Base-by-base conservation (phyloP, 2,329 filamentous ascomycete genomes). In the Ascochyta fabae region DNA sequence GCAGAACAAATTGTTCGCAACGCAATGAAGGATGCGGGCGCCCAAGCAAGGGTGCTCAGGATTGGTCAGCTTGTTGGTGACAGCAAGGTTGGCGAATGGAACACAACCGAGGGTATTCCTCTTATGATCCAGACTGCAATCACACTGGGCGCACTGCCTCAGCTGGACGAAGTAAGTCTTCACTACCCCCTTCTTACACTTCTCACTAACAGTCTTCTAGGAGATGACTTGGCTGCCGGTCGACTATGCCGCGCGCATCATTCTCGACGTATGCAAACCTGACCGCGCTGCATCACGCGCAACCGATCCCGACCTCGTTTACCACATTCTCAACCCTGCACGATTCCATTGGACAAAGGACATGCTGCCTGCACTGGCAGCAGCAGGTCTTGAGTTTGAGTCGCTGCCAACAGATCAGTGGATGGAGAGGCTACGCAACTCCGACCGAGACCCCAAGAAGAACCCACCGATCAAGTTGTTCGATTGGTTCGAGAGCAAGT, bases 341-440 rank as follows among this genome's bases (percentile, higher is more conserved):
- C 70, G 73, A 6, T 81, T 85, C 62, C 75, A 81, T 48, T 86
- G 83, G 83, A 83, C 81, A 0, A 58, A 72, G 0, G 81, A 85
- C 44, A 72, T 87, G 15, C 75, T 87, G 0, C 83, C 83, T 1
- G 77, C 78, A 2, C 70, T 87, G 3, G 64, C 66, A 10, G 65
- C 67, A 0, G 76, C 79, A 0, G 81, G 82, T 79, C 39, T 71
- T 1, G 2, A 38, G 9, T 72, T 72, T 26, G 67, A 70, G 24
- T 50, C 50, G 3, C 27, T 72, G 4, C 59, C 60, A 1, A 63
- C 62, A 1, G 60, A 58, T 3, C 53, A 67, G 45, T 72, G 69
- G 69, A 64, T 72, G 65, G 57, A 65, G 19, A 50, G 57, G 33
- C 50, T 72, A 15, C 61, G 64, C 13, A 51, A 43, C n/a, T 62